phyloP scores from a whole-genome alignment of 495 filamentous ascomycete genomes.

The Tirmania nivea region DNA sequence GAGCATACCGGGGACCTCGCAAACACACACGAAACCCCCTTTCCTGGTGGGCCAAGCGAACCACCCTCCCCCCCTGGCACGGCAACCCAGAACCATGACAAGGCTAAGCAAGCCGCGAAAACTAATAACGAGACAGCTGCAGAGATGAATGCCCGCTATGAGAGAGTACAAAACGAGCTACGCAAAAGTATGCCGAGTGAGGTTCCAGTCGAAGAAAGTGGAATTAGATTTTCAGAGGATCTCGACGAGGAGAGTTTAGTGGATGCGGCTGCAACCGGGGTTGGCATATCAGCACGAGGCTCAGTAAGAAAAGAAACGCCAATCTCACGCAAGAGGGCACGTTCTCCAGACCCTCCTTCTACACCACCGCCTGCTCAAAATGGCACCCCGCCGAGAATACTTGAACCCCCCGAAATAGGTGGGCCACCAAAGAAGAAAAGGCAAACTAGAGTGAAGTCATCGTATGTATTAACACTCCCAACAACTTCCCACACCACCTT shows the following conservation, averaged over 20 bases:
- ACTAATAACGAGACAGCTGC: not conserved
- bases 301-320: conserved; percentile 6
- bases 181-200: not conserved
- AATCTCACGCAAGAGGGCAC: conserved; percentile 14
- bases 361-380: conserved; percentile 6
- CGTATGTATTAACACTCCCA: not conserved
- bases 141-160: not conserved
- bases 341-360: conserved; percentile 13
- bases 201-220: not conserved
- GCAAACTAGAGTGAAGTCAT: not conserved
- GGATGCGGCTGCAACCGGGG: not conserved
- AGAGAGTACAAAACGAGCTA: not conserved
- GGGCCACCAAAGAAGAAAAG: not conserved
- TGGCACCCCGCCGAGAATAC: conserved; percentile 5
- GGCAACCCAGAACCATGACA: not conserved
- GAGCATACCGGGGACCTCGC: not conserved
- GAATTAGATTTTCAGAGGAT: not conserved
- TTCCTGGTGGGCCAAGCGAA: not conserved
- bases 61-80: not conserved
- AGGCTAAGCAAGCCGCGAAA: not conserved
- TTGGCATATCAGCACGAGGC: not conserved
- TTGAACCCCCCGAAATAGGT: not conserved
- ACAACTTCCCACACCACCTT: not conserved
- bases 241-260: not conserved
- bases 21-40: not conserved